Evolutionary conservation across 768 basidiomycete species (phyloP).

Genomic region (Mycena rebaudengoi): DNA sequence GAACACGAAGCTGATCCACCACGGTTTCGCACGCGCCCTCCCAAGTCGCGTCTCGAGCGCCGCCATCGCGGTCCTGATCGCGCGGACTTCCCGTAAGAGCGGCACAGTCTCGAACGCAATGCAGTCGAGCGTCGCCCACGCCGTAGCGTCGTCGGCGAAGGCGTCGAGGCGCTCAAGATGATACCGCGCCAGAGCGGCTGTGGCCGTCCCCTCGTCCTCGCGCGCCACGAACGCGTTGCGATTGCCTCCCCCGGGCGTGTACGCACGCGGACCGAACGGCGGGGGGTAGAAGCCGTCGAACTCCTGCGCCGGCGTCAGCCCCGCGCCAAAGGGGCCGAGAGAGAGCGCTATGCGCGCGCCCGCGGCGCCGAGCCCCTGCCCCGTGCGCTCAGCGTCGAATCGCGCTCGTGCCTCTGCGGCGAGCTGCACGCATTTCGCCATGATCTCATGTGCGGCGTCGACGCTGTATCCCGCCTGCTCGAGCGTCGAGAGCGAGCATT

Average conservation of each 20-base stretch:
- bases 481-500: constrained; percentile 67
- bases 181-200: constrained; percentile 64
- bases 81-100: constrained; percentile 66
- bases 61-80: constrained; percentile 69
- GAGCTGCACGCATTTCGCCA: constrained; percentile 61
- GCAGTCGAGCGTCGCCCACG: constrained; percentile 67
- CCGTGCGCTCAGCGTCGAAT: constrained; percentile 37
- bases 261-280: constrained; percentile 70
- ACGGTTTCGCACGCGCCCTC: constrained; percentile 55
- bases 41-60: constrained; percentile 37
- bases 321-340: constrained; percentile 79
- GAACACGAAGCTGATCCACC: constrained; percentile 80
- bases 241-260: constrained; percentile 43
- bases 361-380: constrained; percentile 24
- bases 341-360: constrained; percentile 66
- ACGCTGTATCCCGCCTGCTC: constrained; percentile 56
- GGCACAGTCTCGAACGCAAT: constrained; percentile 86
- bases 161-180: constrained; percentile 69
- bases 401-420: constrained; percentile 55
- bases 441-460: constrained; percentile 52
- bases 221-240: constrained; percentile 51
- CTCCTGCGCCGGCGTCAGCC: constrained; percentile 71
- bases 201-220: constrained; percentile 46
- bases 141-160: constrained; percentile 55
- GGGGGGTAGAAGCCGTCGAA: constrained; percentile 81